phyloP scores from a whole-genome alignment of 73 alveolate genomes.

The Paramecium sexaurelia region DNA sequence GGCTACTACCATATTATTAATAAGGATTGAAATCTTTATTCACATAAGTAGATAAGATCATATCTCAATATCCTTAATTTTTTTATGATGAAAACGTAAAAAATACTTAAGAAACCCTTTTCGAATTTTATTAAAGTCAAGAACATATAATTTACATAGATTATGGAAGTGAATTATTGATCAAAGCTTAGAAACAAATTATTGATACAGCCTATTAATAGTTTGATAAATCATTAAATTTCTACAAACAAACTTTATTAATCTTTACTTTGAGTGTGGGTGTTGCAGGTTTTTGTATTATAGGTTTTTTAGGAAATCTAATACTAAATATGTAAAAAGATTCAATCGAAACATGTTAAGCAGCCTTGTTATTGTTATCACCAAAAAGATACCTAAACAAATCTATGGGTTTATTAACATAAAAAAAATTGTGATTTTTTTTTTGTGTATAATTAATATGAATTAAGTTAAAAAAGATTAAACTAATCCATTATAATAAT shows the following conservation, averaged over 20 bases:
- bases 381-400: slow-evolving; percentile 1
- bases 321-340: background rate
- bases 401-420: slow-evolving; percentile 25
- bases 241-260: background rate
- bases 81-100: background rate
- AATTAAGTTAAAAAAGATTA: background rate
- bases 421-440: slow-evolving; percentile 3
- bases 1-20: background rate
- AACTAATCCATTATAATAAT: background rate
- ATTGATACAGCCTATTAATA: background rate
- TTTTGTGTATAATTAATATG: background rate
- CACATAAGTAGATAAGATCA: background rate
- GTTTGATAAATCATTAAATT: background rate
- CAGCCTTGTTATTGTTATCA: background rate
- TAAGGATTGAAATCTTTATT: background rate
- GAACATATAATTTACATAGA: slow-evolving; percentile 11
- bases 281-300: slow-evolving; percentile 1
- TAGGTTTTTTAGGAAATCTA: background rate
- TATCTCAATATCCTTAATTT: background rate
- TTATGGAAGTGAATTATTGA: slow-evolving; percentile 3
- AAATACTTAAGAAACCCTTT: background rate
- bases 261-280: slow-evolving; percentile 15
- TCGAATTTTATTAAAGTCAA: background rate
- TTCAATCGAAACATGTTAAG: slow-evolving; percentile 4
- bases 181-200: background rate